Evolutionary conservation across 768 basidiomycete genomes (phyloP).

Genomic region (Tylopilus cervinicoccineus): DNA sequence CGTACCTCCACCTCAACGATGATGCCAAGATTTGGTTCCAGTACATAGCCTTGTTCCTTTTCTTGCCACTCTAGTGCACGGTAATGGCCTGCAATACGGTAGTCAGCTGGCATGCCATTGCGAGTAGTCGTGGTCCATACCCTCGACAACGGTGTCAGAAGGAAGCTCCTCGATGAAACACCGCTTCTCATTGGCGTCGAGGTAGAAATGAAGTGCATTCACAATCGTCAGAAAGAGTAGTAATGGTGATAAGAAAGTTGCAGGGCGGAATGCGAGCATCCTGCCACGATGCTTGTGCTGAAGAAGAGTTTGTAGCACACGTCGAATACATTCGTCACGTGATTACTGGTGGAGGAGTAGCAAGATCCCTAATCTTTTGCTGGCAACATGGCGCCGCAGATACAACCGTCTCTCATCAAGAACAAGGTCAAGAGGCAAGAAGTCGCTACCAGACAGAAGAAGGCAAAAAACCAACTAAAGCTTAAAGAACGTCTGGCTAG

Average conservation of each 20-base stretch:
- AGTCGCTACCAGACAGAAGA: slow-evolving; percentile 65
- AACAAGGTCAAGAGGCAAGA: slow-evolving; percentile 90
- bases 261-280: slow-evolving; percentile 25
- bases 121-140: slow-evolving; percentile 37
- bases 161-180: slow-evolving; percentile 98
- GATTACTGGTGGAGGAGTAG: neutral
- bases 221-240: slow-evolving; percentile 41
- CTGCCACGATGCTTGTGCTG: slow-evolving; percentile 5
- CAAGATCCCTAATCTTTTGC: neutral
- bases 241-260: slow-evolving; percentile 33
- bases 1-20: slow-evolving; percentile 87
- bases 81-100: slow-evolving; percentile 71
- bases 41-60: slow-evolving; percentile 55
- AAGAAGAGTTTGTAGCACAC: neutral
- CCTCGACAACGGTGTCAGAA: slow-evolving; percentile 91
- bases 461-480: slow-evolving; percentile 75
- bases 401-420: slow-evolving; percentile 67
- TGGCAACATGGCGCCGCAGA: slow-evolving; percentile 50
- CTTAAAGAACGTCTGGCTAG: slow-evolving; percentile 74
- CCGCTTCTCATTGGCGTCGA: slow-evolving; percentile 88
- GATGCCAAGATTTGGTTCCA: slow-evolving; percentile 80
- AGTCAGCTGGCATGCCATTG: neutral
- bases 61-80: slow-evolving; percentile 91
- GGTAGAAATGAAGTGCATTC: slow-evolving; percentile 92
- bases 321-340: slow-evolving; percentile 17